These are phyloP conservation scores for Cercospora sp. DNA, from an alignment of 2,329 filamentous ascomycete species.

Conservation along the genomic window DNA sequence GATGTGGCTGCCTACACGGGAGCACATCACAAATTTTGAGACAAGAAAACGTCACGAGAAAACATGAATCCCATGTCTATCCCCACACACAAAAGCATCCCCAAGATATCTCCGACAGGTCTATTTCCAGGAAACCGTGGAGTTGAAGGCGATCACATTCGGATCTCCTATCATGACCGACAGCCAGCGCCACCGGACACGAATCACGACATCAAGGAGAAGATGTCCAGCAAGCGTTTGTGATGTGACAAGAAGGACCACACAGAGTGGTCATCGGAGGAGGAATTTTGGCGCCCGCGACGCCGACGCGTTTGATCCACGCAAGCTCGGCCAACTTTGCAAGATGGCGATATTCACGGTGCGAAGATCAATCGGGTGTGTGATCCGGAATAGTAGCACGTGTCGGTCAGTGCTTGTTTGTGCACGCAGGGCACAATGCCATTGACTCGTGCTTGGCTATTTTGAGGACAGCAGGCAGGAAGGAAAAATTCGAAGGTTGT, in stretches of 20 bases:
- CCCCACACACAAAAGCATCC: not conserved
- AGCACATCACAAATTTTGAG: conserved; percentile 1
- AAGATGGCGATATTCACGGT: not conserved
- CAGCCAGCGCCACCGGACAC: not conserved
- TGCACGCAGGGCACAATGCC: not conserved
- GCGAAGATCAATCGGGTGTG: not conserved
- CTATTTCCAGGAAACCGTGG: not conserved
- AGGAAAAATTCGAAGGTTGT: conserved; percentile 1
- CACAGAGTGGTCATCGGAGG: not conserved
- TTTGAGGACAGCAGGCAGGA: not conserved
- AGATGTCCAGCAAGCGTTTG: not conserved
- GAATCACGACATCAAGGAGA: not conserved
- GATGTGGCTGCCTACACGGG: not conserved
- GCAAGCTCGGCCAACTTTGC: not conserved
- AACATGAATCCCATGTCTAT: not conserved
- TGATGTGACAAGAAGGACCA: not conserved
- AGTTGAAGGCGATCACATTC: not conserved
- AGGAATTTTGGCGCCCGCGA: not conserved
- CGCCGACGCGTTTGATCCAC: not conserved
- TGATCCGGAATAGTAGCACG: not conserved
- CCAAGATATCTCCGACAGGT: not conserved
- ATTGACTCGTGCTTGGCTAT: conserved; percentile 1
- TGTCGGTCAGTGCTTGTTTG: not conserved
- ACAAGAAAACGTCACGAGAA: not conserved
- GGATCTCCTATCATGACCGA: not conserved